Conservation (phyloP, 1,139 yeast genomes). For the Candida gigantensis region DNA sequence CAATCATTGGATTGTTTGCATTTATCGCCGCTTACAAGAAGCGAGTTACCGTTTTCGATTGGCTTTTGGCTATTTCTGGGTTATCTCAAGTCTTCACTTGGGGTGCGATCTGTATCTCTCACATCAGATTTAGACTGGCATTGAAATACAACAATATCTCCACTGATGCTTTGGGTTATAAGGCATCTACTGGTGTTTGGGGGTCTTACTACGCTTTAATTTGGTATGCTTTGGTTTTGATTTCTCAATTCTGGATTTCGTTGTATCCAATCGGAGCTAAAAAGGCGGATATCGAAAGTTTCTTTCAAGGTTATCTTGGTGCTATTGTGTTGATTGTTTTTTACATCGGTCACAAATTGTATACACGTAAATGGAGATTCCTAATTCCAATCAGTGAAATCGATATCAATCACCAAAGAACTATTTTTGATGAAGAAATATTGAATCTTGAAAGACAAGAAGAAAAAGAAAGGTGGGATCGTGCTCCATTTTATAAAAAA, state of each 20-base stretch:
- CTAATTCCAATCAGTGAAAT: conserved; percentile 34
- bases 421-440: conserved; percentile 40
- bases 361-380: conserved; percentile 33
- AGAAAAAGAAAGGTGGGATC: conserved; percentile 27
- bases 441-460: conserved; percentile 39
- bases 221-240: conserved; percentile 36
- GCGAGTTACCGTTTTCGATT: conserved; percentile 44
- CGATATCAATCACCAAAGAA: conserved; percentile 35
- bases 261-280: conserved; percentile 37
- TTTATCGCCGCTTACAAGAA: conserved; percentile 43
- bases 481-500: conserved; percentile 28
- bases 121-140: conserved; percentile 44
- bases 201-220: conserved; percentile 41
- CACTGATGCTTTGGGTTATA: conserved; percentile 38
- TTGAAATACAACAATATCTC: conserved; percentile 38
- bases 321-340: conserved; percentile 35
- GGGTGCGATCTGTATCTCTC: conserved; percentile 44
- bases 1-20: conserved; percentile 32
- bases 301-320: conserved; percentile 41
- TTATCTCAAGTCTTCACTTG: conserved; percentile 45
- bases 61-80: conserved; percentile 48
- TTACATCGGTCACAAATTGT: conserved; percentile 38
- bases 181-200: conserved; percentile 40
- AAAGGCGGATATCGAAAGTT: conserved; percentile 30
- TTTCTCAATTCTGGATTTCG: conserved; percentile 47